Conservation (phyloP, 2,329 filamentous ascomycete genomes). For the Fonsecaea pugnacius region DNA sequence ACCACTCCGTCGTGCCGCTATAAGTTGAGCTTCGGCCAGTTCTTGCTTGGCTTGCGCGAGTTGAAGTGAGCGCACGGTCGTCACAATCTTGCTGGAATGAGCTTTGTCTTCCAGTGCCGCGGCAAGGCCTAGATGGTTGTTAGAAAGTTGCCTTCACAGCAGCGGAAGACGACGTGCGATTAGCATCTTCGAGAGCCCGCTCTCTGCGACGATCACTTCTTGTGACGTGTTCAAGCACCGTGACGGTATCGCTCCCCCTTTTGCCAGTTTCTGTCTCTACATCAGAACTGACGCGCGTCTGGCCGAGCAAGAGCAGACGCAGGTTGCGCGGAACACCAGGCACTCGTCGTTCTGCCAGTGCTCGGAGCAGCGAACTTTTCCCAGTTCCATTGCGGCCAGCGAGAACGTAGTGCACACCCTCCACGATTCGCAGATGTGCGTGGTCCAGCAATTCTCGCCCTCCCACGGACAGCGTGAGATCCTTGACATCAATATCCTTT, state of each 20-base stretch:
- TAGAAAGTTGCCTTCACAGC: background rate
- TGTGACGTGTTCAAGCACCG: constrained; percentile 71
- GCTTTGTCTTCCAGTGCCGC: constrained; percentile 61
- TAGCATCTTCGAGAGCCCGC: constrained; percentile 64
- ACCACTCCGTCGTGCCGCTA: constrained; percentile 74
- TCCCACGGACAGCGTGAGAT: constrained; percentile 34
- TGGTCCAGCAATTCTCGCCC: constrained; percentile 67
- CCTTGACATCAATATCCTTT: constrained; percentile 36
- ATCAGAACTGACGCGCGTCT: constrained; percentile 53
- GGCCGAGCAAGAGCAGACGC: constrained; percentile 70
- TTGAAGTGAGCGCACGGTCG: constrained; percentile 64
- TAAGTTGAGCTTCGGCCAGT: constrained; percentile 72
- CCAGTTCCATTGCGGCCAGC: constrained; percentile 81
- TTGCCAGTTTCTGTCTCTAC: constrained; percentile 41
- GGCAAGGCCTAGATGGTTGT: constrained; percentile 54
- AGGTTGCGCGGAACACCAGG: constrained; percentile 72
- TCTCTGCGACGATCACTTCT: constrained; percentile 55
- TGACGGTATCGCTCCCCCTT: constrained; percentile 39
- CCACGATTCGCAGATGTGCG: constrained; percentile 72
- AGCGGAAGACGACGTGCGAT: constrained; percentile 48
- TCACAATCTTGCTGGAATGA: constrained; percentile 63
- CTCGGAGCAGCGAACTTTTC: constrained; percentile 76
- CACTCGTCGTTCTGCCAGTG: constrained; percentile 77
- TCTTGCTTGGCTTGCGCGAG: constrained; percentile 66
- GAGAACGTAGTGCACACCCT: constrained; percentile 74